Base-by-base conservation (phyloP, 2,329 filamentous ascomycete genomes). In the Pestalotiopsis sp. region DNA sequence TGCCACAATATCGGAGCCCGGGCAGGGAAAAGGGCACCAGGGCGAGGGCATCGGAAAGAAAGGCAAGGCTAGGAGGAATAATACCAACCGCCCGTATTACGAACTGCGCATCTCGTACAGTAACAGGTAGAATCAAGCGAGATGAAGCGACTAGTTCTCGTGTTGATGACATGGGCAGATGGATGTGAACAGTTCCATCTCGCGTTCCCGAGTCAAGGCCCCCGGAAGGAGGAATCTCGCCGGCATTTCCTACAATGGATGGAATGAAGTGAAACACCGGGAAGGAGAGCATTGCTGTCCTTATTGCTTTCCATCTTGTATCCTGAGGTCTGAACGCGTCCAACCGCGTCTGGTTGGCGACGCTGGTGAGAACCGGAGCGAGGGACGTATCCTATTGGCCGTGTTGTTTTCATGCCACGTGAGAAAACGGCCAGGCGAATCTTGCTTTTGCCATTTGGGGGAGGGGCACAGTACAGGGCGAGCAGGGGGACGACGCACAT, bases 321-420 rank as follows among this genome's bases (percentile, higher is more conserved):
- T 13, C 25, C 11, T 67, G 27, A 27, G 20, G 14, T 38, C 23
- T 23, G 65, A 60, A 31, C 65, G 65, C 65, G 65, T 67, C 56
- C 38, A 27, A 67, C 27, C 65, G 65, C 65, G 65, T 67, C 56
- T 41, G 27, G 52, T 52, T 67, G 41, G 65, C 65, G 65, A 66
- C 49, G 14, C 17, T 49, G 62, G 39, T 65, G 62, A 52, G 27
- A 27, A 65, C 23, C 23, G 39, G 17, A 20, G 39, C 23, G 38
- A 45, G 23, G 23, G 23, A 27, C 31, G 38, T 31, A 13, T 65
- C 39, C 39, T 25, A 49, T 65, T 52, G 41, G 39, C 13, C 20
- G 39, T 38, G n/a, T 65, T 65, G 36, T 23, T 45, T 65, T 45
- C 62, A 23, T 65, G 62, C 62, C 62, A 65, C 62, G 62, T 65